Evolutionary conservation across 345 rosid species (phyloP), one percentile per base, ranked within the genome.

Genomic region (Salix arbutifolia): DNA sequence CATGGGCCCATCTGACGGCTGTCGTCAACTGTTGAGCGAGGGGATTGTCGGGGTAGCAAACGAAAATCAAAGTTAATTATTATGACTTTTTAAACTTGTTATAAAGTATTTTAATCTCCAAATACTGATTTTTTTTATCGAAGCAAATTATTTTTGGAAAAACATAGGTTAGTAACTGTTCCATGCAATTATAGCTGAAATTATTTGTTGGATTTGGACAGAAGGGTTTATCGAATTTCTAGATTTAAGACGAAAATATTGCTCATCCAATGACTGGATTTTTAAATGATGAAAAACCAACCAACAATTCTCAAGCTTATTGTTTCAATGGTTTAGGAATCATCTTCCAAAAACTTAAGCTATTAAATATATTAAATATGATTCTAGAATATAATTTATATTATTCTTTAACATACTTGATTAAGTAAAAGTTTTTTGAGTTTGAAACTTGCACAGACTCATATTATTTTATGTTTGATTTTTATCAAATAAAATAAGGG

Each of bases 341-440:
- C n/a, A n/a, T n/a, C n/a, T n/a, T n/a, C n/a, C n/a, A n/a, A n/a
- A n/a, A n/a, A n/a, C n/a, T n/a, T n/a, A n/a, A n/a, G n/a, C n/a
- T n/a, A n/a, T n/a, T n/a, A n/a, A n/a, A n/a, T n/a, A n/a, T n/a
- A n/a, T n/a, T n/a, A n/a, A n/a, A n/a, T n/a, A n/a, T n/a, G n/a
- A 33, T 33, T 4, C 4, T 33, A 33, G 0, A 33, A 33, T 33
- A 33, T 33, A 4, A 33, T 33, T 33, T 33, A 33, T 33, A 33
- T 33, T 33, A 33, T 33, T 33, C 4, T 4, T 0, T 33, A 33
- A 4, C 0, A 33, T 4, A 4, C 4, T 33, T 33, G 0, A 0
- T 33, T 33, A 33, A 0, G 0, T 33, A 1, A 33, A 33, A 33
- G 35, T 0, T 0, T 33, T 0, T 0, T 33, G 6, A 5, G 0